Conservation (phyloP, 352 stramenopile species). For the Pythium aristosporum region DNA sequence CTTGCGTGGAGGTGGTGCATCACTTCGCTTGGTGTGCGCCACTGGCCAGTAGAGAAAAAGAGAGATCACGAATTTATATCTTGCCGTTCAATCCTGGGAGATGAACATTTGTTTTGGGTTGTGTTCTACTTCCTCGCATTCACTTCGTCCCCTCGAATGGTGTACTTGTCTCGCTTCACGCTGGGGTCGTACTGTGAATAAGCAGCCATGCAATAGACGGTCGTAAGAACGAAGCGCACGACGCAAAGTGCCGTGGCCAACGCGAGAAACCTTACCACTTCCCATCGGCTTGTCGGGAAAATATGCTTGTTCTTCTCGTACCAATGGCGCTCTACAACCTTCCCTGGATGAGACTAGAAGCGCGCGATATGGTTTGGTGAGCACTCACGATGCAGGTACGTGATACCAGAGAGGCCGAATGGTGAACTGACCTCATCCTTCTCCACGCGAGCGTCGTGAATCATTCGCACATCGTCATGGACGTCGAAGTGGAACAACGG, state of each 20-base stretch:
- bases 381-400: too few relatives aligned
- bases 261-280: slow-evolving; percentile 73
- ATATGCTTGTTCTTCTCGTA: slow-evolving; percentile 99
- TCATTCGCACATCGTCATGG: slow-evolving; percentile 89
- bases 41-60: not conserved
- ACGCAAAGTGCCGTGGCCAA: not conserved
- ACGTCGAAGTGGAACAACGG: slow-evolving; percentile 99
- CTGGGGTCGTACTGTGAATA: slow-evolving; percentile 67
- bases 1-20: slow-evolving; percentile 1
- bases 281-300: slow-evolving; percentile 98
- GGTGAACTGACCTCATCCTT: slow-evolving; percentile 88
- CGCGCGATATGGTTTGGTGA: not conserved
- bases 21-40: not conserved
- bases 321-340: slow-evolving; percentile 97
- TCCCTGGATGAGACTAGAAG: slow-evolving; percentile 92
- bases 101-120: not conserved
- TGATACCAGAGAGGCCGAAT: not conserved
- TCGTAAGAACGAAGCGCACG: not conserved
- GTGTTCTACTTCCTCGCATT: slow-evolving; percentile 34
- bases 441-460: slow-evolving; percentile 94
- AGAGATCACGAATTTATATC: slow-evolving; percentile 21
- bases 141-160: slow-evolving; percentile 72
- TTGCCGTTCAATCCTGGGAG: slow-evolving; percentile 3
- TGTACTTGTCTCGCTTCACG: slow-evolving; percentile 80
- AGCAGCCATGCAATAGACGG: not conserved